Percentiles rank a stretch among this genome's conserved stretches.
Conservation (phyloP, 2,329 filamentous ascomycete species). For the Cyphellophora europaea region DNA sequence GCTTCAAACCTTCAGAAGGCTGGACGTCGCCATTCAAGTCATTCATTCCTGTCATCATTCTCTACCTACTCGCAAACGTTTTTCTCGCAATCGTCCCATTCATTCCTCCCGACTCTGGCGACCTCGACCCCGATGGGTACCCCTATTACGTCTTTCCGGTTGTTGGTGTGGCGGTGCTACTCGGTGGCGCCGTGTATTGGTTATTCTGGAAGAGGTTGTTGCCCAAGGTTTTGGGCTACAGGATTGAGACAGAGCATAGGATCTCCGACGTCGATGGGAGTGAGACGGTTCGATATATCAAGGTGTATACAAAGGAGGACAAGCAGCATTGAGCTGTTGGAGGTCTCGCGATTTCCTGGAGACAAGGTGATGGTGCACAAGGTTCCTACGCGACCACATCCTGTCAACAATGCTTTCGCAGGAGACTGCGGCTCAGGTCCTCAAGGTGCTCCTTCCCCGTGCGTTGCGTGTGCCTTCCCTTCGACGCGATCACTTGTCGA, state of each 20-base stretch:
- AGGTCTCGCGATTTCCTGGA: too few relatives aligned
- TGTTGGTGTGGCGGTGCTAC: conserved; percentile 43
- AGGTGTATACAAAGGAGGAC: conserved; percentile 2
- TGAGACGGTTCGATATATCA: conserved; percentile 3
- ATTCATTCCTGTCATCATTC: conserved; percentile 43
- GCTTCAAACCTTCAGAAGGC: conserved; percentile 19
- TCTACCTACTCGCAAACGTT: conserved; percentile 54
- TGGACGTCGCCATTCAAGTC: conserved; percentile 50
- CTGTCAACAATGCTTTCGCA: too few relatives aligned
- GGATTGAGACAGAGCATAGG: conserved; percentile 1
- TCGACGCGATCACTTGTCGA: too few relatives aligned
- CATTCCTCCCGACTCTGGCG: conserved; percentile 43
- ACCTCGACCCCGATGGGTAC: conserved; percentile 39
- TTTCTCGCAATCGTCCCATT: conserved; percentile 54
- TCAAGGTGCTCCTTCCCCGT: too few relatives aligned
- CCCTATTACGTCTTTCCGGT: conserved; percentile 50
- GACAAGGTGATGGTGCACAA: too few relatives aligned
- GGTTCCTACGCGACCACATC: too few relatives aligned
- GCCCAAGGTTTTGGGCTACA: conserved; percentile 4
- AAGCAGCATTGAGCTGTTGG: not conserved
- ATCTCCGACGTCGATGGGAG: conserved; percentile 2
- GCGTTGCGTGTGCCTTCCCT: too few relatives aligned
- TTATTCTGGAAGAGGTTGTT: conserved; percentile 39
- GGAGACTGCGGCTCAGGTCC: too few relatives aligned
- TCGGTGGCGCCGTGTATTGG: conserved; percentile 46